These are phyloP conservation scores for Striga hermonthica DNA, from an alignment of 305 asterid genomes.

Conservation along the genomic window DNA sequence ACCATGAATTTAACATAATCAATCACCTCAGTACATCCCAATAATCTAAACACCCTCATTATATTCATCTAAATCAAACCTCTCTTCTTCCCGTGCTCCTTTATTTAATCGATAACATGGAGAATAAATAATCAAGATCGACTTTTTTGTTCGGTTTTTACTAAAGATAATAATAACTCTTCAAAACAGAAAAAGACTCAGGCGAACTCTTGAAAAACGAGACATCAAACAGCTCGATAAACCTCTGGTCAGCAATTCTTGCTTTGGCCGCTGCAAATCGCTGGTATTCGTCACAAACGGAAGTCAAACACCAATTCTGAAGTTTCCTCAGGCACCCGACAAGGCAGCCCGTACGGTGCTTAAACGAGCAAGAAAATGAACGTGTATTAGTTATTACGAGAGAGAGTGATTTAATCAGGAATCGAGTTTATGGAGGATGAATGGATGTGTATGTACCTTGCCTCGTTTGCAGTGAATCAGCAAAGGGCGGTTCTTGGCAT, in stretches of 20 bases:
- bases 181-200: conserved; percentile 36
- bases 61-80: too few species aligned
- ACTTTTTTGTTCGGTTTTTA: too few species aligned
- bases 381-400: conserved; percentile 1
- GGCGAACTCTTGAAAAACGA: conserved; percentile 42
- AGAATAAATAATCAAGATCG: too few species aligned
- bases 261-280: conserved; percentile 64
- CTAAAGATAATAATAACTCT: conserved; percentile 30
- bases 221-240: conserved; percentile 58
- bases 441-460: conserved; percentile 40
- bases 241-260: conserved; percentile 59
- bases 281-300: conserved; percentile 65
- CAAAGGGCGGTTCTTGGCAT: conserved; percentile 63
- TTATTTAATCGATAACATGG: too few species aligned
- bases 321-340: conserved; percentile 66
- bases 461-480: conserved; percentile 79
- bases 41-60: too few species aligned
- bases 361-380: conserved; percentile 21
- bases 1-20: too few species aligned
- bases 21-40: too few species aligned
- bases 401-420: conserved; percentile 17
- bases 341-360: conserved; percentile 70
- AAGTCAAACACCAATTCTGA: conserved; percentile 62
- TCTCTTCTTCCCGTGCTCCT: not conserved
- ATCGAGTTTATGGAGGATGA: conserved; percentile 16